These are phyloP conservation scores for Coemansia sp. DNA, from an alignment of 192 early-diverging fungal genomes.

Conservation along the genomic window DNA sequence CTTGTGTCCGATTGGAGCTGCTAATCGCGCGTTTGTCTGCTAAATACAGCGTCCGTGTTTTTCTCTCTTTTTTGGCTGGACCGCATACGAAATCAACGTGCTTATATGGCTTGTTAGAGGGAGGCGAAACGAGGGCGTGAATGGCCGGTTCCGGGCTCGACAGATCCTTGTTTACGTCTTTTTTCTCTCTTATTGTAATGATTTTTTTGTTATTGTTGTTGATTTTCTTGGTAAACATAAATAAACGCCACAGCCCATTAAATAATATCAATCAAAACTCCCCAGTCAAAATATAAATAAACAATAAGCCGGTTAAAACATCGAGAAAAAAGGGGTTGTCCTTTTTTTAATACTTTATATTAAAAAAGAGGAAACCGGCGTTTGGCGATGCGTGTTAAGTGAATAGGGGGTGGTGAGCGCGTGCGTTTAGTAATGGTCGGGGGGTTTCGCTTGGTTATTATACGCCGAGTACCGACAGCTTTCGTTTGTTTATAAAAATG, in stretches of 20 bases:
- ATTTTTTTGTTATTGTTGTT: background rate
- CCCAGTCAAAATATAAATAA: conserved; percentile 1
- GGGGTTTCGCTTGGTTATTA: background rate
- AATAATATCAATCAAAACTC: background rate
- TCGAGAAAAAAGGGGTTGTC: background rate
- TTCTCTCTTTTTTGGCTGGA: no score
- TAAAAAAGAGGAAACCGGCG: background rate
- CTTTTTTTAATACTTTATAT: background rate
- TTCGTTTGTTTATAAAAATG: no score
- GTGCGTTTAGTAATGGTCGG: background rate
- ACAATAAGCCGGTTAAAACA: background rate
- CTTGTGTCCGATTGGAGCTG: no score
- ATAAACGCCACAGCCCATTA: background rate
- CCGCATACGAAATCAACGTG: no score
- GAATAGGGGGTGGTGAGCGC: background rate
- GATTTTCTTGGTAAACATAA: background rate
- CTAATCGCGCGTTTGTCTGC: no score
- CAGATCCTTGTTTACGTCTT: background rate
- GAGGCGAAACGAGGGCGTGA: no score
- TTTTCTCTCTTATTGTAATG: background rate
- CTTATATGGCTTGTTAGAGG: no score
- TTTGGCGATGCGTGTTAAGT: background rate
- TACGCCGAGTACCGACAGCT: no score
- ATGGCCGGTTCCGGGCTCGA: no score
- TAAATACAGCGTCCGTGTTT: no score